A percentile compares a stretch with the other conserved stretches of the same genome.
Evolutionary conservation across 305 asterid genomes (phyloP).

Genomic region (Fraxinus albicans): DNA sequence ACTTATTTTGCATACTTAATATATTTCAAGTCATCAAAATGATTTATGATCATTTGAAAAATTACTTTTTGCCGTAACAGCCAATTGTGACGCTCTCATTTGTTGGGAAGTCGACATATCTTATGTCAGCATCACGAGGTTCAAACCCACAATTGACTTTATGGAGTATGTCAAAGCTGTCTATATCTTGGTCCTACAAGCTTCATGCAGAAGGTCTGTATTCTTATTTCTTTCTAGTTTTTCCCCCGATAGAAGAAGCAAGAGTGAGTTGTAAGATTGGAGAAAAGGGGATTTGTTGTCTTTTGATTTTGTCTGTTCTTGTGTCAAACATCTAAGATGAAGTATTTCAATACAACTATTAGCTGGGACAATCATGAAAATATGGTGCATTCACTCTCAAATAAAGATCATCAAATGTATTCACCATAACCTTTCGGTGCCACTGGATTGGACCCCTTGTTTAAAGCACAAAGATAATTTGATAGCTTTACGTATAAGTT

Average conservation of each 20-base stretch:
- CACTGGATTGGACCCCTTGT: not conserved
- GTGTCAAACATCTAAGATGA: not conserved
- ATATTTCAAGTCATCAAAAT: not conserved
- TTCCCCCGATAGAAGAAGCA: not conserved
- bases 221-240: constrained; percentile 1
- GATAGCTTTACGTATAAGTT: not conserved
- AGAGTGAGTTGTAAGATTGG: not conserved
- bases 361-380: not conserved
- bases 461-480: not conserved
- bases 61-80: constrained; percentile 35
- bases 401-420: not conserved
- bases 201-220: constrained; percentile 69
- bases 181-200: constrained; percentile 72
- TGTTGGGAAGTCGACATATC: constrained; percentile 76
- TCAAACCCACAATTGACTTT: constrained; percentile 54
- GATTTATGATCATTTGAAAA: not conserved
- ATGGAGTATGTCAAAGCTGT: constrained; percentile 75
- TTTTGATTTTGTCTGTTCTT: not conserved
- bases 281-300: not conserved
- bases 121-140: constrained; percentile 78
- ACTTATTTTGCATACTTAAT: not conserved
- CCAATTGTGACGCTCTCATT: constrained; percentile 63
- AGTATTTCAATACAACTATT: not conserved
- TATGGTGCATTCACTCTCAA: not conserved
- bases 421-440: not conserved